Evolutionary conservation across 768 basidiomycete species (phyloP).

Genomic region (Lactarius tabidus): DNA sequence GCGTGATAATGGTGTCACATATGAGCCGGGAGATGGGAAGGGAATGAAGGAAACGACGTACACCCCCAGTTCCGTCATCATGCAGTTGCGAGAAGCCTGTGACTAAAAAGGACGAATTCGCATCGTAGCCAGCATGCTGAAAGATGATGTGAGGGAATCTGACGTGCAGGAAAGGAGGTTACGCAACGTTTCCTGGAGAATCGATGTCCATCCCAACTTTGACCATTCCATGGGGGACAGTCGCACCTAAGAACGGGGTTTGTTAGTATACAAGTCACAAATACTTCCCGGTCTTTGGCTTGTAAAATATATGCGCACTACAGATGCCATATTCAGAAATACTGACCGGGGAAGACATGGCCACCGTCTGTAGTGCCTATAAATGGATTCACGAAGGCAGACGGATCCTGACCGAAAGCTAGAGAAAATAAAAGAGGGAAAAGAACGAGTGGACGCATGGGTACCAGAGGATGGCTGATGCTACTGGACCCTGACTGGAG

Average conservation of each 20-base stretch:
- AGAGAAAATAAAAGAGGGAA: not conserved
- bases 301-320: not conserved
- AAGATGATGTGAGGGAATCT: not conserved
- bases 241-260: constrained; percentile 44
- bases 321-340: too few species aligned
- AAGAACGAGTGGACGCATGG: not conserved
- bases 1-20: not conserved
- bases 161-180: constrained; percentile 27
- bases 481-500: too few species aligned
- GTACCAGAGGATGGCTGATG: not conserved
- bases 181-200: constrained; percentile 52
- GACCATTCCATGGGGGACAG: constrained; percentile 65
- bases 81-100: constrained; percentile 64
- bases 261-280: not conserved
- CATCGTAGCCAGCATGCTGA: constrained; percentile 41
- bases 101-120: constrained; percentile 33
- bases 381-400: constrained; percentile 49
- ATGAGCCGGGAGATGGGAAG: too few species aligned
- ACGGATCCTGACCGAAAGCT: constrained; percentile 21
- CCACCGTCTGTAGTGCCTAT: constrained; percentile 64
- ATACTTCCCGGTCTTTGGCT: not conserved
- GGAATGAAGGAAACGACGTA: constrained; percentile 28
- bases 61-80: constrained; percentile 60
- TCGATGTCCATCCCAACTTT: constrained; percentile 67
- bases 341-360: constrained; percentile 61